A percentile compares a stretch with the other conserved stretches of the same genome.
phyloP scores from a whole-genome alignment of 2,329 filamentous ascomycete species.

The Sphaerostilbella broomeana region DNA sequence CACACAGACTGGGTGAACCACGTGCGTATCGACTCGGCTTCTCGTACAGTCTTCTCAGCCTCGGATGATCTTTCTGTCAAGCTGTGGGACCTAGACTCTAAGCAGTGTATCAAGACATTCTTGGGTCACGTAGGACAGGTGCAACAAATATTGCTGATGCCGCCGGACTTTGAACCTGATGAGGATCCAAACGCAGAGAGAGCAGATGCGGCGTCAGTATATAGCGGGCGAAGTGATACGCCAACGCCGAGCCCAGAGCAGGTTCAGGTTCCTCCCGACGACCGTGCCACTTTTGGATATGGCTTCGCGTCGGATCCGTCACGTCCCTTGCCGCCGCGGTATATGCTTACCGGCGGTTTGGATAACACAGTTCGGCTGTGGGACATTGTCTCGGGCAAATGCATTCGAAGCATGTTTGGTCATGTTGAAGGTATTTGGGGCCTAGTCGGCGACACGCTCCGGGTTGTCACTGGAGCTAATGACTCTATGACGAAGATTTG shows the following conservation, averaged over 20 bases:
- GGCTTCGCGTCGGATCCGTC: slow-evolving; percentile 54
- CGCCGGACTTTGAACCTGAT: slow-evolving; percentile 83
- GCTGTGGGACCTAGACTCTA: slow-evolving; percentile 87
- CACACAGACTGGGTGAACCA: slow-evolving; percentile 95
- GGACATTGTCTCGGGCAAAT: slow-evolving; percentile 77
- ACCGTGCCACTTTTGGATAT: slow-evolving; percentile 51
- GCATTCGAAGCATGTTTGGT: slow-evolving; percentile 88
- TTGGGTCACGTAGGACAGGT: slow-evolving; percentile 92
- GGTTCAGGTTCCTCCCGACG: slow-evolving; percentile 34
- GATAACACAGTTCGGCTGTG: slow-evolving; percentile 90
- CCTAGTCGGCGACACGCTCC: slow-evolving; percentile 78
- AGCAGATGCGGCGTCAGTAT: slow-evolving; percentile 48
- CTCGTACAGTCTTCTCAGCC: slow-evolving; percentile 82
- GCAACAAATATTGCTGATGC: slow-evolving; percentile 81
- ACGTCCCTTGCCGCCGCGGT: slow-evolving; percentile 72
- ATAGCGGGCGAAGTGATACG: slow-evolving; percentile 41
- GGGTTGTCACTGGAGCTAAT: slow-evolving; percentile 83
- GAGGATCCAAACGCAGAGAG: slow-evolving; percentile 46
- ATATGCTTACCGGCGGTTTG: slow-evolving; percentile 88
- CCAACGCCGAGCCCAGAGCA: slow-evolving; percentile 28
- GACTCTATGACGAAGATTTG: slow-evolving; percentile 92
- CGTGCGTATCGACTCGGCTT: slow-evolving; percentile 77
- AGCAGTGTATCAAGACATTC: slow-evolving; percentile 68
- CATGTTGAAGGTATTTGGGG: slow-evolving; percentile 97
- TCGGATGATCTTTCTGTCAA: slow-evolving; percentile 90